Evolutionary conservation across 1,139 yeast genomes (phyloP), one percentile per base, ranked within the genome.

Genomic region (Yamadazyma triangularis): DNA sequence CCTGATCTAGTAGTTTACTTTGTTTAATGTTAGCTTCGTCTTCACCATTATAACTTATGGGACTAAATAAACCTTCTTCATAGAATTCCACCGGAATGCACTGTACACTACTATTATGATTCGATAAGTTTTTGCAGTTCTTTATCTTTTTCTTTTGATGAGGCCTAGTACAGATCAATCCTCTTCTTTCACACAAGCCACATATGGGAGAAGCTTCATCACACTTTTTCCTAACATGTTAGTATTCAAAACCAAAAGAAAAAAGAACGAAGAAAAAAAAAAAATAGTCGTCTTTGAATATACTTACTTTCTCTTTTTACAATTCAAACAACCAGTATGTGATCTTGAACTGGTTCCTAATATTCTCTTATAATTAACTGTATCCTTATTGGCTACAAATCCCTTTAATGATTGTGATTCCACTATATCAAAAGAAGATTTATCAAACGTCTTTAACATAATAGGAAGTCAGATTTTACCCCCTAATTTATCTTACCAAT

Each of bases 141-240:
- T 4, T 7, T 12, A 8, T 23, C 8, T 24, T 13, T 11, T 15
- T 10, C 13, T 23, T 15, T 11, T 30, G 40, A 9, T 23, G 20
- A 7, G 20, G 20, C 20, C 9, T 18, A 18, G 20, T 35, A 37
- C 58, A 53, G 23, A 42, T 40, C 8, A 41, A 41, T 3, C 45
- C 45, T 22, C 48, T 38, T 9, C 30, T 29, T 15, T 27, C 31
- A 32, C 59, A 53, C 11, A 43, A 40, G 5, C 49, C 47, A 38
- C 58, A 53, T 5, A 25, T 27, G 4, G 58, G 58, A 26, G 41
- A 44, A 4, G 30, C 31, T 34, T 53, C 58, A 38, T 53, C 56
- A 31, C 58, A 53, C 30, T 51, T 51, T 31, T 47, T 47, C 31
- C 38, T 40, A n/a, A n/a, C n/a, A n/a, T n/a, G n/a, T n/a, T n/a